phyloP scores from a whole-genome alignment of 2,329 filamentous ascomycete species.

The Ophiocordyceps camponoti-rufipedis region DNA sequence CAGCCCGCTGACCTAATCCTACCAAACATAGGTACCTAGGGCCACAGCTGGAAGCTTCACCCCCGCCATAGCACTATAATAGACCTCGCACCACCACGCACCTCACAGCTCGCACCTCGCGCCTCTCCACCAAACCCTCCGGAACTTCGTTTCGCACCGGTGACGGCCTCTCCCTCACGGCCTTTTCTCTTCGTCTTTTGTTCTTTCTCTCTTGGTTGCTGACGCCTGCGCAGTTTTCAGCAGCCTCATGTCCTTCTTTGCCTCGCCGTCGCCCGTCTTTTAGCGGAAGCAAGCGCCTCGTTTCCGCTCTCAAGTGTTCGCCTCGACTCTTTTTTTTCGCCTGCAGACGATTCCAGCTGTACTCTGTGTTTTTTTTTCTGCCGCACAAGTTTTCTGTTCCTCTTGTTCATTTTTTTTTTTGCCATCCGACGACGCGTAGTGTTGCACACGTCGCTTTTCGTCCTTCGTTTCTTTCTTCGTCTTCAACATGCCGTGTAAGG shows the following conservation, averaged over 20 bases:
- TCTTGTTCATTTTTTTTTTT: background rate
- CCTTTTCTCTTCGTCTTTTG: too few species aligned
- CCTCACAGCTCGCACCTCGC: background rate
- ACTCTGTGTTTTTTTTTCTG: background rate
- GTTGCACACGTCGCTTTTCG: background rate
- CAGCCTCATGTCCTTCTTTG: too few species aligned
- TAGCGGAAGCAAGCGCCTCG: background rate
- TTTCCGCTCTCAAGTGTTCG: background rate
- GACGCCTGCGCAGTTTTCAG: too few species aligned
- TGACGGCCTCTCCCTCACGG: too few species aligned
- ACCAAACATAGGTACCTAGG: too few species aligned
- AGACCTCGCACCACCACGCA: background rate
- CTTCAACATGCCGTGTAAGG: constrained; percentile 20
- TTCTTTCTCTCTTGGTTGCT: too few species aligned
- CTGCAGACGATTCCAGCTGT: too few species aligned
- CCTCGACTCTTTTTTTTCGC: background rate
- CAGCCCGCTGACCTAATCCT: background rate
- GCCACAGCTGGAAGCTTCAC: background rate
- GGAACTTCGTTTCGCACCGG: too few species aligned
- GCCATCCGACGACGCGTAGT: background rate
- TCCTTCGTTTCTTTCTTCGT: constrained; percentile 2
- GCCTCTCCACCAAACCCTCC: background rate
- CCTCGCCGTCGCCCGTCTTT: background rate
- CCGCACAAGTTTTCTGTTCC: background rate
- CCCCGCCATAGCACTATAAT: background rate